These are phyloP conservation scores for Tubosaeta sp. DNA, from an alignment of 768 basidiomycete genomes.

Conservation along the genomic window DNA sequence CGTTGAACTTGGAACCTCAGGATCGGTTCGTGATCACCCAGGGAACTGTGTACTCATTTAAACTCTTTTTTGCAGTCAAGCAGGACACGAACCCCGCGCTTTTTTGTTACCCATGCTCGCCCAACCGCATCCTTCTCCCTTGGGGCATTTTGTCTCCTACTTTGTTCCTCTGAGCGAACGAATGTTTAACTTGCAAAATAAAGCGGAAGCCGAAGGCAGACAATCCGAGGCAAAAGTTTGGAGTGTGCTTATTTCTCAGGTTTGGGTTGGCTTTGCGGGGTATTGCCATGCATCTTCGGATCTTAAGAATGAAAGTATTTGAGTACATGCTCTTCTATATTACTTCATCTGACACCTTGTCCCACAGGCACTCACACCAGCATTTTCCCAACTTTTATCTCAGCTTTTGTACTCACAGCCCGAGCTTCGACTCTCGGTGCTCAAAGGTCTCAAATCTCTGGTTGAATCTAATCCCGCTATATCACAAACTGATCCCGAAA, in stretches of 20 bases:
- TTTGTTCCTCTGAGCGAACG: conserved; percentile 93
- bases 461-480: conserved; percentile 74
- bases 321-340: background rate
- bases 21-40: conserved; percentile 53
- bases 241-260: conserved; percentile 88
- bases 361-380: conserved; percentile 61
- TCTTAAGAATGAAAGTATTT: conserved; percentile 53
- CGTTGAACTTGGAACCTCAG: conserved; percentile 80
- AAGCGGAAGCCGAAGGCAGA: conserved; percentile 67
- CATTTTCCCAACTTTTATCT: conserved; percentile 86
- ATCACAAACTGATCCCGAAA: conserved; percentile 31
- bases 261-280: conserved; percentile 88
- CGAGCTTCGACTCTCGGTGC: conserved; percentile 73
- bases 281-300: conserved; percentile 86
- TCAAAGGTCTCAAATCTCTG: conserved; percentile 75
- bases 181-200: conserved; percentile 85
- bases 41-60: background rate
- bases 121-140: conserved; percentile 73
- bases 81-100: conserved; percentile 81
- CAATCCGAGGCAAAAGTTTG: conserved; percentile 91
- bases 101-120: conserved; percentile 86
- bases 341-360: conserved; percentile 2
- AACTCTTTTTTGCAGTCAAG: conserved; percentile 43
- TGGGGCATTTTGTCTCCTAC: conserved; percentile 82
- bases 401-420: conserved; percentile 91